These are phyloP conservation scores for Calcarisporium arbuscula DNA, from an alignment of 2,329 filamentous ascomycete species.

Conservation along the genomic window DNA sequence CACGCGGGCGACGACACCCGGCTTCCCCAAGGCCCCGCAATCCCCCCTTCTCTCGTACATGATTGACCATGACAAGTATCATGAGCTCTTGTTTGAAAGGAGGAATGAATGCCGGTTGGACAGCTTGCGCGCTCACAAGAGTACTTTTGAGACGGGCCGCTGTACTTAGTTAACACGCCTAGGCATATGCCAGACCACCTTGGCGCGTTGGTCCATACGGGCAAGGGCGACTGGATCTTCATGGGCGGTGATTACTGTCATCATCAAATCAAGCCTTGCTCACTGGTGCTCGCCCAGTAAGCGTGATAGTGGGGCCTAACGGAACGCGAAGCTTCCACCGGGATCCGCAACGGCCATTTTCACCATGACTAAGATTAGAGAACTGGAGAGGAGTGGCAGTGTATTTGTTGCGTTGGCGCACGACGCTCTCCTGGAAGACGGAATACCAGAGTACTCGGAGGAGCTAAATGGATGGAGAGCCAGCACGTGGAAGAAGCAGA, in stretches of 20 bases:
- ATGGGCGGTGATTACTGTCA: conserved; percentile 5
- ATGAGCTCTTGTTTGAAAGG: conserved; percentile 3
- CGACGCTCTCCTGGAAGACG: conserved; percentile 1
- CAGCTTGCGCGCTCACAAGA: conserved; percentile 2
- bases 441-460: conserved; percentile 1
- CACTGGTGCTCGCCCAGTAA: conserved; percentile 1
- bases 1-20: not conserved
- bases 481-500: not conserved
- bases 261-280: conserved; percentile 1
- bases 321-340: conserved; percentile 3
- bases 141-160: conserved; percentile 1
- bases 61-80: conserved; percentile 2
- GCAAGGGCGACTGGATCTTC: not conserved
- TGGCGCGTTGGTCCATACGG: conserved; percentile 1
- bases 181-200: conserved; percentile 4
- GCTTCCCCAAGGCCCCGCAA: conserved; percentile 1
- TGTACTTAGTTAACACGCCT: conserved; percentile 3
- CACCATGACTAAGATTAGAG: not conserved
- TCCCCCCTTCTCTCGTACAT: conserved; percentile 2
- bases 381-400: not conserved
- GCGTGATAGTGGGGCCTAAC: conserved; percentile 1
- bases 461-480: conserved; percentile 3
- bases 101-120: conserved; percentile 3
- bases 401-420: conserved; percentile 1
- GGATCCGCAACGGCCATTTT: conserved; percentile 4